phyloP scores from a whole-genome alignment of 2,329 filamentous ascomycete species.

The Pezicula radicicola region DNA sequence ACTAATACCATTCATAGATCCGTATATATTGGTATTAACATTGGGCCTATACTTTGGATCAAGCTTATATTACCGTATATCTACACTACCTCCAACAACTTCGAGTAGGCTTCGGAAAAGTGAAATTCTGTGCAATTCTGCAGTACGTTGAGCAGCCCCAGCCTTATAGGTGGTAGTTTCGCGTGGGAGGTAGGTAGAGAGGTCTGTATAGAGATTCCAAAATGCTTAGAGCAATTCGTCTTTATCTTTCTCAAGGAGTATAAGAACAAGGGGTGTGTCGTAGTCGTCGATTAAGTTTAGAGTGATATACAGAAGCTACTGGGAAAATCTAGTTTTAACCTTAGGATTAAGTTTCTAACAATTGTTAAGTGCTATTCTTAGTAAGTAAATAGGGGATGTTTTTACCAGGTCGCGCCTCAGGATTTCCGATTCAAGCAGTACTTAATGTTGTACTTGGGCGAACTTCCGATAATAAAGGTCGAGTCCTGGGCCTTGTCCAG shows the following conservation, averaged over 20 bases:
- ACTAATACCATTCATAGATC: conserved; percentile 2
- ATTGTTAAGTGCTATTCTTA: conserved; percentile 5
- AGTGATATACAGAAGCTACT: conserved; percentile 8
- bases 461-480: neutral
- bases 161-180: too few species aligned
- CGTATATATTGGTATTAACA: conserved; percentile 4
- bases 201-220: conserved; percentile 3
- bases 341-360: conserved; percentile 4
- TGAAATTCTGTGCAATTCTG: conserved; percentile 3
- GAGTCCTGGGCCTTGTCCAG: neutral
- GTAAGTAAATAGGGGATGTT: conserved; percentile 1
- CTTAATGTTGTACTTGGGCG: neutral
- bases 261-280: conserved; percentile 3
- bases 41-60: conserved; percentile 1
- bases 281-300: conserved; percentile 9
- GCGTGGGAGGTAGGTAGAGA: too few species aligned
- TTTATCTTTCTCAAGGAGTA: conserved; percentile 9
- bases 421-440: conserved; percentile 5
- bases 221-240: conserved; percentile 8
- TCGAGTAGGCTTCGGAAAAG: conserved; percentile 3
- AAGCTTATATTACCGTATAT: conserved; percentile 4
- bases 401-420: conserved; percentile 9
- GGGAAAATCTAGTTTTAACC: conserved; percentile 3
- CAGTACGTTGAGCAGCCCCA: neutral
- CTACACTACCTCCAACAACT: neutral